Conservation (phyloP, 768 basidiomycete genomes). For the Mrakia blollopis region DNA sequence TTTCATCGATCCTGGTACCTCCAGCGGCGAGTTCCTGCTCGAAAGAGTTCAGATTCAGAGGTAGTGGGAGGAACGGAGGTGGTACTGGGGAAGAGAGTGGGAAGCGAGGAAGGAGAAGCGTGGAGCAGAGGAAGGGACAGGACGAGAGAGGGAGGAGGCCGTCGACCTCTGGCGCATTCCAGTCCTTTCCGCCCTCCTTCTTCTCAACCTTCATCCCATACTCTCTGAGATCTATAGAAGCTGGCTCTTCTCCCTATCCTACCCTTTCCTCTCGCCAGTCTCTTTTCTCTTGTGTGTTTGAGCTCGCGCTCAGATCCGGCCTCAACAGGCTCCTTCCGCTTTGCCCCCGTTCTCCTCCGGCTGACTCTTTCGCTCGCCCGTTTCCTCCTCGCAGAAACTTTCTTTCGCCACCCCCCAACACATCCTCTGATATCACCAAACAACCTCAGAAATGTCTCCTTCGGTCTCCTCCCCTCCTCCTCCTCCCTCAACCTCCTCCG, state of each 20-base stretch:
- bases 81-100: too few relatives aligned
- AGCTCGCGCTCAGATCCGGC: not conserved
- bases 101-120: too few relatives aligned
- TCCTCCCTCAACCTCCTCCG: not conserved
- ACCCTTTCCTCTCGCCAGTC: not conserved
- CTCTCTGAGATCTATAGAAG: not conserved
- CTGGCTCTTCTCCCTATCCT: not conserved
- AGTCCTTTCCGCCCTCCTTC: not conserved
- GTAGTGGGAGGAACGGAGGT: too few relatives aligned
- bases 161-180: too few relatives aligned
- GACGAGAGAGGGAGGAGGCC: too few relatives aligned
- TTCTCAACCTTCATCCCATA: not conserved
- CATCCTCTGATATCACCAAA: not conserved
- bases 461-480: not conserved
- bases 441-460: not conserved
- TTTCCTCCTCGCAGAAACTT: not conserved
- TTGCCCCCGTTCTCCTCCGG: not conserved
- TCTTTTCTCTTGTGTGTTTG: not conserved
- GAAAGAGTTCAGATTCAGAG: too few relatives aligned
- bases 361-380: not conserved
- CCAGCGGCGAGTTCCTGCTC: too few relatives aligned
- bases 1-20: too few relatives aligned
- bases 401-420: not conserved
- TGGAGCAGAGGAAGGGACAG: too few relatives aligned
- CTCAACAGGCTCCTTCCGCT: not conserved